Evolutionary conservation across 331 rosid genomes (phyloP).

Genomic region (Stylosanthes scabra): DNA sequence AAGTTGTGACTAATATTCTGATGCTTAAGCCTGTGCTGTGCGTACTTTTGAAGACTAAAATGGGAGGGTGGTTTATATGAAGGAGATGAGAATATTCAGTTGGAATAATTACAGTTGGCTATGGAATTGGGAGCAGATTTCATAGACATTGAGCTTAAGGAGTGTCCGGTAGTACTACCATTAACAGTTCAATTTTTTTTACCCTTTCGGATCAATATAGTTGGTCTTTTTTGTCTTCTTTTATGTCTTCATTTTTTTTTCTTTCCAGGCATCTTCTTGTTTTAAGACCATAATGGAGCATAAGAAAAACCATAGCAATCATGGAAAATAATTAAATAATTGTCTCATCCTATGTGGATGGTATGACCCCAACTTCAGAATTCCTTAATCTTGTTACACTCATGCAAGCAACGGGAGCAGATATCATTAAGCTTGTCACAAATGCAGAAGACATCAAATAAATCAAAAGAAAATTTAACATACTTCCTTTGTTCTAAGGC

Average conservation of each 20-base stretch:
- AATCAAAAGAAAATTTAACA: constrained; percentile 42
- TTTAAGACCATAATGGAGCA: constrained; percentile 28
- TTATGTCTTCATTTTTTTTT: neutral
- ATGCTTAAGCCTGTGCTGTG: neutral
- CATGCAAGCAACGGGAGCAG: constrained; percentile 51
- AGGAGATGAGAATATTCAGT: constrained; percentile 36
- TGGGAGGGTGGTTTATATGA: constrained; percentile 45
- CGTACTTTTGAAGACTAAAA: constrained; percentile 30
- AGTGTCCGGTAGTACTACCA: no score
- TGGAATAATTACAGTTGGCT: constrained; percentile 44
- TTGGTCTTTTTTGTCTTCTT: no score
- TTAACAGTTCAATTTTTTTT: no score
- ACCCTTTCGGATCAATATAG: no score
- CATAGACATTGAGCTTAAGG: constrained; percentile 53
- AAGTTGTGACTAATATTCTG: neutral
- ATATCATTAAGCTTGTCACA: constrained; percentile 48
- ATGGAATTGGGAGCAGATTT: constrained; percentile 56
- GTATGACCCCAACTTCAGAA: constrained; percentile 44
- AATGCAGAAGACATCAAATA: constrained; percentile 52
- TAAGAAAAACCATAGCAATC: constrained; percentile 17
- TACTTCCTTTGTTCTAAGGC: constrained; percentile 49
- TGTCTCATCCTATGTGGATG: constrained; percentile 54
- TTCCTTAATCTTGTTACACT: constrained; percentile 35
- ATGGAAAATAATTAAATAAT: constrained; percentile 45
- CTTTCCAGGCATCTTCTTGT: constrained; percentile 47